Base-by-base conservation (phyloP, 2,329 filamentous ascomycete genomes). In the Cadophora sp. region DNA sequence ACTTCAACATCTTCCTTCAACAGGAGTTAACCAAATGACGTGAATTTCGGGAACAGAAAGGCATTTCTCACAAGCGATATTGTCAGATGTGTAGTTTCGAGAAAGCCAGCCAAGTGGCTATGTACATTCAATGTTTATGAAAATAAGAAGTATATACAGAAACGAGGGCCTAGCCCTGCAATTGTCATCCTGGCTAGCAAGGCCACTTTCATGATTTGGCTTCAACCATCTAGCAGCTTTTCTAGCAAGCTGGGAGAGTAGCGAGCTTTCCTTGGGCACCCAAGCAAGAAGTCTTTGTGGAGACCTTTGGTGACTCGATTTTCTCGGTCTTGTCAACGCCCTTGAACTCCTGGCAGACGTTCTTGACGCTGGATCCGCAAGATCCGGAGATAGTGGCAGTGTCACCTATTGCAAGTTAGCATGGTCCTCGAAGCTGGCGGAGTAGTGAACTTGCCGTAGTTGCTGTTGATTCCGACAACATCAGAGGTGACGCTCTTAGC, bases 391-490 rank as follows among this genome's bases (percentile, higher is more conserved):
- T 75, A 68, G 71, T 78, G 7, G 78, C 74, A 13, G 71, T 74
- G 66, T 80, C 79, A 47, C 59, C 60, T 59, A 24, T 22, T 27
- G 11, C 55, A 24, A 27, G 16, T 59, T 41, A 59, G 55, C 39
- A 18, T 27, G n/a, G 55, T 16, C 14, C n/a, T 33, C 76, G 36
- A 33, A 5, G 13, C 24, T 53, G 14, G 24, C 7, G 24, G 50
- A n/a, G 2, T 5, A 53, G 27, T 16, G n/a, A 8, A 33, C 50
- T 53, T 33, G 24, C 78, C 79, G 55, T 77, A 80, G 75, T 80
- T 80, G 68, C 75, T 75, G 73, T 81, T 81, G 72, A 80, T 79
- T 62, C 79, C 77, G 7, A 73, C 73, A 51, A 78, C 55, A n/a
- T 71, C 69, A 55, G 69, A 50, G 39, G 70, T 68, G 41, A 76